phyloP scores from a whole-genome alignment of 345 rosid species.

The Pistacia atlantica region DNA sequence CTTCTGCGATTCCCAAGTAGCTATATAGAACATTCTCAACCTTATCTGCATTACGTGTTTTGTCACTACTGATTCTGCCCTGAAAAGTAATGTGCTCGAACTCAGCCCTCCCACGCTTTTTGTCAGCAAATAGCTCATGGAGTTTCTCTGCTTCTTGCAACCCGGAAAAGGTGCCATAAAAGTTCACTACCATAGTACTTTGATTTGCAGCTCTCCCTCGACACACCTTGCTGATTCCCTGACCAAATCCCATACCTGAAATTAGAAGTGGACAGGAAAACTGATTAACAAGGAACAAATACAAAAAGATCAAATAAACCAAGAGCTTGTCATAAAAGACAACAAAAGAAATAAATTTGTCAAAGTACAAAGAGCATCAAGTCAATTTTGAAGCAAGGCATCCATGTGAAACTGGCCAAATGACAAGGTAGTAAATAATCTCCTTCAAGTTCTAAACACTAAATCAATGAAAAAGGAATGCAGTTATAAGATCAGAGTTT shows the following conservation, averaged over 20 bases:
- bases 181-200: slow-evolving; percentile 48
- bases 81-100: slow-evolving; percentile 22
- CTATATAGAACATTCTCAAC: slow-evolving; percentile 39
- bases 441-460: slow-evolving; percentile 1
- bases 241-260: slow-evolving; percentile 44
- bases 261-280: slow-evolving; percentile 1
- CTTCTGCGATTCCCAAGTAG: slow-evolving; percentile 49
- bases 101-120: slow-evolving; percentile 43
- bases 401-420: slow-evolving; percentile 5
- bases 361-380: not conserved
- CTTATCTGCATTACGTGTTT: slow-evolving; percentile 17
- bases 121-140: slow-evolving; percentile 36
- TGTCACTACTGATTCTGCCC: not conserved
- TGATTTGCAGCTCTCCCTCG: slow-evolving; percentile 52
- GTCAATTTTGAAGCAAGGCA: slow-evolving; percentile 11
- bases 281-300: too few relatives aligned
- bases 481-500: too few relatives aligned
- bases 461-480: not conserved
- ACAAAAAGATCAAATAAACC: not conserved
- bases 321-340: slow-evolving; percentile 6
- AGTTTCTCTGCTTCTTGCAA: slow-evolving; percentile 49
- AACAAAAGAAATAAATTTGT: not conserved
- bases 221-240: slow-evolving; percentile 34
- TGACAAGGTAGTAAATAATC: slow-evolving; percentile 5
- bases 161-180: slow-evolving; percentile 47